Conservation (phyloP, 768 basidiomycete genomes). For the Mycena pura region DNA sequence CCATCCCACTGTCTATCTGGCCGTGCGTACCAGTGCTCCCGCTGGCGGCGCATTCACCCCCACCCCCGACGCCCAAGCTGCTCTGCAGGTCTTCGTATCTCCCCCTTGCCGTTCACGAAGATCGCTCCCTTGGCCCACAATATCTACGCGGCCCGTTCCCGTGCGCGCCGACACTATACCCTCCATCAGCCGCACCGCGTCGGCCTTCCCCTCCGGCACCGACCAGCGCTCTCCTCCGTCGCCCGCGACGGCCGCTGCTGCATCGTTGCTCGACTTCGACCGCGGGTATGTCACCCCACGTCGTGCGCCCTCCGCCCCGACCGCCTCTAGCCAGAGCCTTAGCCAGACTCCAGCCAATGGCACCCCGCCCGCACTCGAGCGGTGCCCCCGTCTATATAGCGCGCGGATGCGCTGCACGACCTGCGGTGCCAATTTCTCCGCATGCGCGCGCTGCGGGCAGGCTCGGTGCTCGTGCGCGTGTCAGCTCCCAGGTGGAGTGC, state of each 20-base stretch:
- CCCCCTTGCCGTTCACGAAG: constrained; percentile 35
- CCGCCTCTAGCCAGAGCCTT: no score
- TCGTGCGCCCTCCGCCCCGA: background rate
- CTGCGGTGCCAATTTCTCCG: constrained; percentile 48
- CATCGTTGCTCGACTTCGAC: constrained; percentile 26
- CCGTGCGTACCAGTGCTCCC: constrained; percentile 33
- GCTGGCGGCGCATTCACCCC: constrained; percentile 49
- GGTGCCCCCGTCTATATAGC: constrained; percentile 39
- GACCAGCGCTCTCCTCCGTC: constrained; percentile 18
- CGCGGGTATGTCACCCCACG: background rate
- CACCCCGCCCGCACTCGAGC: constrained; percentile 40
- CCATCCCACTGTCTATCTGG: constrained; percentile 27
- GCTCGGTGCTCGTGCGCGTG: constrained; percentile 25
- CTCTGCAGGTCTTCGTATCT: constrained; percentile 37
- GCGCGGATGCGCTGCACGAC: constrained; percentile 36
- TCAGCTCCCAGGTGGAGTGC: constrained; percentile 2
- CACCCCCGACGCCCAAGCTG: constrained; percentile 39
- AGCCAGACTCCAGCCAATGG: no score
- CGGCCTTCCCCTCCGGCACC: constrained; percentile 31
- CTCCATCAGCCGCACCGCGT: constrained; percentile 52
- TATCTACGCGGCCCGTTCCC: no score
- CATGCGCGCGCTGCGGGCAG: constrained; percentile 42
- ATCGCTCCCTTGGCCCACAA: constrained; percentile 9
- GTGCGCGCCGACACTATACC: constrained; percentile 28
- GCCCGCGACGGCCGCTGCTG: constrained; percentile 31